phyloP scores from a whole-genome alignment of 2,329 filamentous ascomycete species.

The Reticulascus tulasneorum region DNA sequence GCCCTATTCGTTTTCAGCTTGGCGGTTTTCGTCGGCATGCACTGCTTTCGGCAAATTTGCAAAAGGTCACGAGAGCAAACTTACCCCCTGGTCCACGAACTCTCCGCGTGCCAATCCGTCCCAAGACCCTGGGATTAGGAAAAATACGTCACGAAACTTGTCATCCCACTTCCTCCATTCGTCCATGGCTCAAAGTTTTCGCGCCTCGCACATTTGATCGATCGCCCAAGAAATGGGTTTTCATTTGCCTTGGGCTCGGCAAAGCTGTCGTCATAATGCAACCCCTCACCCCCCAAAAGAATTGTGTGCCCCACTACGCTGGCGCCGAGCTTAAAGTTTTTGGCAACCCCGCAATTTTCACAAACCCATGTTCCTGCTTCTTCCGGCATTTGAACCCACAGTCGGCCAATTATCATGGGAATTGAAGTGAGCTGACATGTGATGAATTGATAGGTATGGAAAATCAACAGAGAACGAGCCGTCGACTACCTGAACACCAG shows the following conservation, averaged over 20 bases:
- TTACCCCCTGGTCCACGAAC: no score
- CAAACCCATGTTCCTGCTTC: constrained; percentile 6
- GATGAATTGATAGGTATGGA: constrained; percentile 72
- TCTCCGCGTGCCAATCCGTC: no score
- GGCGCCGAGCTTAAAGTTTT: background rate
- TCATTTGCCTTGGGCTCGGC: background rate
- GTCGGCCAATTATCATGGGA: background rate
- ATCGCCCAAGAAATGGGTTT: no score
- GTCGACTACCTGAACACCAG: constrained; percentile 99
- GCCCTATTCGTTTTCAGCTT: no score
- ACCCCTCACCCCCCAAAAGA: no score
- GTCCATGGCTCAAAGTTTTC: no score
- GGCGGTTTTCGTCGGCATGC: no score
- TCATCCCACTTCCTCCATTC: background rate
- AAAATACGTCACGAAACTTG: background rate
- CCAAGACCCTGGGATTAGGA: no score
- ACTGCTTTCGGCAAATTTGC: no score
- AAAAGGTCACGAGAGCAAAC: no score
- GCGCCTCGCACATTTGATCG: no score
- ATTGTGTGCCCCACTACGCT: background rate
- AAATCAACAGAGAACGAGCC: constrained; percentile 98
- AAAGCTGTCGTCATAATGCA: constrained; percentile 10
- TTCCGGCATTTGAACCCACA: constrained; percentile 3
- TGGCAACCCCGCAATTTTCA: constrained; percentile 6
- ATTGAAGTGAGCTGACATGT: constrained; percentile 11